phyloP scores from a whole-genome alignment of 257 asterid genomes.

The Scutellaria minor region DNA sequence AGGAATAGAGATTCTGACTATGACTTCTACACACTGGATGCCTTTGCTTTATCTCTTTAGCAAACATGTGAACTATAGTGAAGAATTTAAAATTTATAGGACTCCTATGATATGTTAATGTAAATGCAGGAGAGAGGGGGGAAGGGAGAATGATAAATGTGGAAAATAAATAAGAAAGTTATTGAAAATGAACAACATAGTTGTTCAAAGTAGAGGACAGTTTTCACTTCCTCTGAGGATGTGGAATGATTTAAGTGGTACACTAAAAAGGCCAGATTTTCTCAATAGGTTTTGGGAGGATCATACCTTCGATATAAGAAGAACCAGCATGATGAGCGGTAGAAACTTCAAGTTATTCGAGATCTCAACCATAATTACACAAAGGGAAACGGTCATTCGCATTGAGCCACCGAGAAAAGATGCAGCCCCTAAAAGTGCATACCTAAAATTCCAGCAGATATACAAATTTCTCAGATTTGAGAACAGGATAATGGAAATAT shows the following conservation, averaged over 20 bases:
- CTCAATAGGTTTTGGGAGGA: constrained; percentile 17
- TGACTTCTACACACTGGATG: constrained; percentile 23
- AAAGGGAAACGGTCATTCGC: constrained; percentile 98
- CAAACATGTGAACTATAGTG: background rate
- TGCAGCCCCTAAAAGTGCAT: constrained; percentile 98
- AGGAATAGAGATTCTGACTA: constrained; percentile 1
- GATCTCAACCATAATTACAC: constrained; percentile 98
- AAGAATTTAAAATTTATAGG: background rate
- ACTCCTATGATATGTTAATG: constrained; percentile 2
- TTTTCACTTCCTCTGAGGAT: constrained; percentile 8
- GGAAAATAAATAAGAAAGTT: background rate
- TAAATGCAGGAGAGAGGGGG: background rate
- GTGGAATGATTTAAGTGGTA: background rate
- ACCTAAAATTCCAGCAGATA: constrained; percentile 53
- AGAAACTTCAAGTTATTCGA: constrained; percentile 89
- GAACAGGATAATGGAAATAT: constrained; percentile 20
- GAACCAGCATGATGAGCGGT: constrained; percentile 99
- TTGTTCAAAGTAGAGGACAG: constrained; percentile 10
- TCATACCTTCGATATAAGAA: constrained; percentile 90
- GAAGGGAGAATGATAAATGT: background rate
- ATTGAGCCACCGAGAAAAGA: constrained; percentile 99
- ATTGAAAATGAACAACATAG: background rate
- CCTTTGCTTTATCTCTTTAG: background rate
- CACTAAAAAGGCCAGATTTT: constrained; percentile 3
- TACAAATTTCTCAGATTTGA: constrained; percentile 27